phyloP scores from a whole-genome alignment of 768 basidiomycete genomes.

The Mycena sanguinolenta region DNA sequence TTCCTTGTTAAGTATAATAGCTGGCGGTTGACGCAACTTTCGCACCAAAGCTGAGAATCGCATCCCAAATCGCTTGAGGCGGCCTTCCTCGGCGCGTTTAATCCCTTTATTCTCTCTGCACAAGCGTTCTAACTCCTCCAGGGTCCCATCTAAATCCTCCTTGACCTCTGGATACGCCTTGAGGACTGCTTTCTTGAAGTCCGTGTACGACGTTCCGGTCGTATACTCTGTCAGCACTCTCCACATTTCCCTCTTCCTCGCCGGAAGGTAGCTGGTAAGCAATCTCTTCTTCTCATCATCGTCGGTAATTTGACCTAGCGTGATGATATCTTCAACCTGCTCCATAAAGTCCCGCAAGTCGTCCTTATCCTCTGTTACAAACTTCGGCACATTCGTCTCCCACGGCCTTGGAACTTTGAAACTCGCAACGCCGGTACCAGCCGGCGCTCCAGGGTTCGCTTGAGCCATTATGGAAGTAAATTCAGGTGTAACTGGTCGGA shows the following conservation, averaged over 20 bases:
- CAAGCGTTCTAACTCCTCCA: constrained; percentile 9
- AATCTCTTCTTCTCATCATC: constrained; percentile 27
- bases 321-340: constrained; percentile 29
- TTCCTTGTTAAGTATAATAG: constrained; percentile 26
- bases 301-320: constrained; percentile 5
- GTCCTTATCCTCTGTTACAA: constrained; percentile 7
- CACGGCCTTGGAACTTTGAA: constrained; percentile 27
- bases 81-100: constrained; percentile 9
- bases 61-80: constrained; percentile 17
- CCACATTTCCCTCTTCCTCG: constrained; percentile 14
- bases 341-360: constrained; percentile 28
- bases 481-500: constrained; percentile 10
- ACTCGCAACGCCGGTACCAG: constrained; percentile 18
- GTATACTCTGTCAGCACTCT: constrained; percentile 6
- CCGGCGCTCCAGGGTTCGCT: not conserved
- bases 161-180: constrained; percentile 20
- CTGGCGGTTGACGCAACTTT: constrained; percentile 7
- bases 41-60: constrained; percentile 4
- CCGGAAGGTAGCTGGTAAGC: constrained; percentile 19
- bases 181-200: constrained; percentile 20
- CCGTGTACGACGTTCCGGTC: not conserved
- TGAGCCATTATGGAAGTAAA: not conserved
- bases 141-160: constrained; percentile 13
- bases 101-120: constrained; percentile 5
- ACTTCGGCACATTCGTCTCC: constrained; percentile 24